Evolutionary conservation across 345 rosid genomes (phyloP).

Genomic region (thale cress (Arabidopsis thaliana)): TAIR10.1 NC_003076.8:8904501-8905000

Average conservation of each 20-base stretch:
- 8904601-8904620: conserved; percentile 9
- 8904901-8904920: conserved; percentile 79
- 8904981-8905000: conserved; percentile 49
- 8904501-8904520: conserved; percentile 65
- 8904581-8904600: conserved; percentile 23
- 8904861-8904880: conserved; percentile 30
- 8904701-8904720: conserved; percentile 69
- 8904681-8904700: conserved; percentile 49
- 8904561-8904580: conserved; percentile 28
- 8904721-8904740: conserved; percentile 59
- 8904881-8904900: background rate
- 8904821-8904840: conserved; percentile 33
- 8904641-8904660: conserved; percentile 20
- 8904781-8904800: conserved; percentile 62
- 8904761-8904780: conserved; percentile 76
- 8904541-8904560: conserved; percentile 88
- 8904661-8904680: conserved; percentile 26
- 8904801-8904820: conserved; percentile 63
- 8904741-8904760: conserved; percentile 52
- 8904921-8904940: conserved; percentile 78
- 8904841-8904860: conserved; percentile 26
- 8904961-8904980: conserved; percentile 45
- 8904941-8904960: conserved; percentile 54
- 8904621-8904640: background rate
- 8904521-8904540: conserved; percentile 73